Conservation (phyloP, 176 grass and related monocot genomes). For the Lolium multiflorum region DNA sequence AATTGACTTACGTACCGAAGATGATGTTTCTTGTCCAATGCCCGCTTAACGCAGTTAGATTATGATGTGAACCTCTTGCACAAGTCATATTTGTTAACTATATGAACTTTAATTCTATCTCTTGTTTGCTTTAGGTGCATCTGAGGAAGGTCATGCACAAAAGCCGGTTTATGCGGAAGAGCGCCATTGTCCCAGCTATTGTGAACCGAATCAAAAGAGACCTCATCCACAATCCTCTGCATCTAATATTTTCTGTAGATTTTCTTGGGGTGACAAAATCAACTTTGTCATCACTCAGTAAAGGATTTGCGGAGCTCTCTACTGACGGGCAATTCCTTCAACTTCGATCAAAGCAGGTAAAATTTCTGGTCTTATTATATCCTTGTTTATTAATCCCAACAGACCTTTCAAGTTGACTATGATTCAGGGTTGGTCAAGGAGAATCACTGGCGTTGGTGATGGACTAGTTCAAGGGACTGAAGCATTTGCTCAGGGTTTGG, state of each 20-base stretch:
- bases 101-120: slow-evolving; percentile 25
- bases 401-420: slow-evolving; percentile 35
- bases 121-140: slow-evolving; percentile 73
- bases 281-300: slow-evolving; percentile 92
- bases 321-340: slow-evolving; percentile 96
- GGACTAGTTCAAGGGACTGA: slow-evolving; percentile 92
- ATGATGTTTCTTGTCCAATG: slow-evolving; percentile 20
- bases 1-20: not conserved
- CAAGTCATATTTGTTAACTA: slow-evolving; percentile 21
- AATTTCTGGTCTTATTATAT: slow-evolving; percentile 35
- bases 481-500: slow-evolving; percentile 96
- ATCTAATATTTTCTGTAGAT: slow-evolving; percentile 95
- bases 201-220: slow-evolving; percentile 86
- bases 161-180: slow-evolving; percentile 87
- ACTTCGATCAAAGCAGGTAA: slow-evolving; percentile 91
- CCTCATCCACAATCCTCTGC: slow-evolving; percentile 96
- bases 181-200: slow-evolving; percentile 81
- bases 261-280: slow-evolving; percentile 97
- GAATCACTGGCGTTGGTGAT: slow-evolving; percentile 91
- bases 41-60: not conserved
- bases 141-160: slow-evolving; percentile 86
- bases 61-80: not conserved
- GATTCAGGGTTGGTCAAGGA: slow-evolving; percentile 79
- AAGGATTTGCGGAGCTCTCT: slow-evolving; percentile 98
- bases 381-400: slow-evolving; percentile 34